Base-by-base conservation (phyloP, 176 grass and related monocot species). In the Oropetium thomaeum region DNA sequence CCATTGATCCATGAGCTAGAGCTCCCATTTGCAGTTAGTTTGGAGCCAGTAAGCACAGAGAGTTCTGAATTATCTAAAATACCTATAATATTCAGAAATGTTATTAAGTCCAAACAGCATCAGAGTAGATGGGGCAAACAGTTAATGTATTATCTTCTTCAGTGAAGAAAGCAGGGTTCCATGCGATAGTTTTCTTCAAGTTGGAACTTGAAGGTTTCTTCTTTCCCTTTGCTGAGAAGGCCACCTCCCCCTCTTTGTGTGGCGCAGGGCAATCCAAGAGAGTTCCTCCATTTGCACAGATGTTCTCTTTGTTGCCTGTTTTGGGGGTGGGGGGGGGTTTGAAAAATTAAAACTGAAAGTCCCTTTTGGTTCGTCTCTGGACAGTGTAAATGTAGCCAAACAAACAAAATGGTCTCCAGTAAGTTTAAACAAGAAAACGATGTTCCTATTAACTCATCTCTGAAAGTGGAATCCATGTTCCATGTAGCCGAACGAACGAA, bases 151-250 rank as follows among this genome's bases (percentile, higher is more conserved):
- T 69, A 92, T 91, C 95, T 88, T 94, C 75, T 74, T 98, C 95
- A 0, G 75, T 88, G 64, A 90, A 84, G 78, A 98, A 98, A 70
- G 95, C 91, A 53, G 89, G 84, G 70, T 98, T 98, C 91, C 91
- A 98, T 27, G 95, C 89, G 31, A 98, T 89, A 71, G 91, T 98
- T 79, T 94, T 92, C 77, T 91, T 92, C 65, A 94, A 42, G 65
- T 92, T 92, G 76, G 81, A 89, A 37, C 79, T 81, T 17, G 69
- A 51, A 69, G 76, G 52, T 75, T 84, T 86, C 65, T 81, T 87
- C 20, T 47, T 84, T 37, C 45, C 65, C 66, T 37, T 91, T 31
- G 65, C 71, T 23, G 76, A 81, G 30, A 41, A 33, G 22, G 40
- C 0, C 29, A 11, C 40, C 17, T n/a, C n/a, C n/a, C n/a, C n/a